phyloP scores from a whole-genome alignment of 495 filamentous ascomycete species.

The Aspergillus heteromorphus region DNA sequence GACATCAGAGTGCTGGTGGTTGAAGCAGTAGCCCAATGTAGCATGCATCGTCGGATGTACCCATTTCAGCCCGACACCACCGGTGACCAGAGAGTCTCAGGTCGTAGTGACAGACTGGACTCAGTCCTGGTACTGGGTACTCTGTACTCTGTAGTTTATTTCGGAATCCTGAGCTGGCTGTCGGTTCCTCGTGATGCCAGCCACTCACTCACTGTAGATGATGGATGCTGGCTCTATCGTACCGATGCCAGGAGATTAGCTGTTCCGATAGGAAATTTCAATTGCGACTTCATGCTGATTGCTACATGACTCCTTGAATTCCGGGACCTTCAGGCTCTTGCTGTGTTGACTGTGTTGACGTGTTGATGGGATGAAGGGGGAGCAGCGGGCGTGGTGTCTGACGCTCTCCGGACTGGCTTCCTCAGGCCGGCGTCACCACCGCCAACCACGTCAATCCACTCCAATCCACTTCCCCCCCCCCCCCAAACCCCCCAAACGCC shows the following conservation, averaged over 20 bases:
- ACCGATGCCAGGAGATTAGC: not conserved
- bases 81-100: not conserved
- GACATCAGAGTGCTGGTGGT: not conserved
- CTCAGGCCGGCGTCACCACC: slow-evolving; percentile 26
- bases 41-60: not conserved
- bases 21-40: not conserved
- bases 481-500: too few relatives aligned
- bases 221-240: too few relatives aligned
- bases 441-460: slow-evolving; percentile 28
- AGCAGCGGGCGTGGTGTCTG: slow-evolving; percentile 15
- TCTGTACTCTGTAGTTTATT: too few relatives aligned
- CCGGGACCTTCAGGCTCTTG: not conserved
- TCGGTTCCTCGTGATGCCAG: too few relatives aligned
- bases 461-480: slow-evolving; percentile 20
- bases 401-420: slow-evolving; percentile 32
- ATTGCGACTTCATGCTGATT: too few relatives aligned
- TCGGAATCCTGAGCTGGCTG: too few relatives aligned
- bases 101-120: too few relatives aligned
- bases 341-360: too few relatives aligned
- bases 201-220: too few relatives aligned
- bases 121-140: too few relatives aligned
- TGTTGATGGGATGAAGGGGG: too few relatives aligned
- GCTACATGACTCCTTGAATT: too few relatives aligned
- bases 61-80: not conserved
- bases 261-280: not conserved